phyloP scores from a whole-genome alignment of 2,329 filamentous ascomycete species.

The Sclerotiophoma versabilis region DNA sequence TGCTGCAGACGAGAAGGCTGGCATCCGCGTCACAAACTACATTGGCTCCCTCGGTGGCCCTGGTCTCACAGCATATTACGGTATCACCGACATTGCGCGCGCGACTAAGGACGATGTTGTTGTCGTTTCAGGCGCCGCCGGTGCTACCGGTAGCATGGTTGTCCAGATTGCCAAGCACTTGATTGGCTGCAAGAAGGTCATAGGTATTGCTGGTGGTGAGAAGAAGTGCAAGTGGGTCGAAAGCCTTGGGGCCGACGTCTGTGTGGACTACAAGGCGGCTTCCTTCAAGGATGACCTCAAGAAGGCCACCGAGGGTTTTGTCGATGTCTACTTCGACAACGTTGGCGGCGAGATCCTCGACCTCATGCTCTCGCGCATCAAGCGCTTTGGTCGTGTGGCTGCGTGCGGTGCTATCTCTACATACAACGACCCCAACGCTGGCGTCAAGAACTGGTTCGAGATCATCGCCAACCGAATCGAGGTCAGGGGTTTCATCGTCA shows the following conservation, averaged over 20 bases:
- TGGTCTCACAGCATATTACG: slow-evolving; percentile 78
- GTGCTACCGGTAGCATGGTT: slow-evolving; percentile 77
- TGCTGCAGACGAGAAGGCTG: slow-evolving; percentile 39
- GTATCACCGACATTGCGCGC: slow-evolving; percentile 71
- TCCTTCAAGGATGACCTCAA: slow-evolving; percentile 57
- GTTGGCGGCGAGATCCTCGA: slow-evolving; percentile 59
- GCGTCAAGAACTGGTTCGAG: slow-evolving; percentile 55
- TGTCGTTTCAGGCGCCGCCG: slow-evolving; percentile 78
- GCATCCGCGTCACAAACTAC: slow-evolving; percentile 54
- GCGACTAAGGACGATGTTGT: slow-evolving; percentile 73
- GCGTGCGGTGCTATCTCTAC: slow-evolving; percentile 54
- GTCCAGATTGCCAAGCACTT: slow-evolving; percentile 63
- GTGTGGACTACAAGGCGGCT: slow-evolving; percentile 62
- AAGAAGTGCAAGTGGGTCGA: slow-evolving; percentile 62
- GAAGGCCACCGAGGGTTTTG: slow-evolving; percentile 57
- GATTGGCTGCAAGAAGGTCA: slow-evolving; percentile 56
- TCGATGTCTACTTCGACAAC: slow-evolving; percentile 62
- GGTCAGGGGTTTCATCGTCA: slow-evolving; percentile 55
- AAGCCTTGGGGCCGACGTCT: slow-evolving; percentile 60
- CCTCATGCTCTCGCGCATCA: slow-evolving; percentile 54
- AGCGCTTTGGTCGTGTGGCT: slow-evolving; percentile 51
- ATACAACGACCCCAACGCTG: slow-evolving; percentile 50
- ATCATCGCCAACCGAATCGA: slow-evolving; percentile 52
- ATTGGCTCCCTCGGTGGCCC: slow-evolving; percentile 56
- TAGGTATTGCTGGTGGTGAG: slow-evolving; percentile 61